Base-by-base conservation (phyloP, 1,284 basidiomycete genomes). In the Ceratobasidium sp. region DNA sequence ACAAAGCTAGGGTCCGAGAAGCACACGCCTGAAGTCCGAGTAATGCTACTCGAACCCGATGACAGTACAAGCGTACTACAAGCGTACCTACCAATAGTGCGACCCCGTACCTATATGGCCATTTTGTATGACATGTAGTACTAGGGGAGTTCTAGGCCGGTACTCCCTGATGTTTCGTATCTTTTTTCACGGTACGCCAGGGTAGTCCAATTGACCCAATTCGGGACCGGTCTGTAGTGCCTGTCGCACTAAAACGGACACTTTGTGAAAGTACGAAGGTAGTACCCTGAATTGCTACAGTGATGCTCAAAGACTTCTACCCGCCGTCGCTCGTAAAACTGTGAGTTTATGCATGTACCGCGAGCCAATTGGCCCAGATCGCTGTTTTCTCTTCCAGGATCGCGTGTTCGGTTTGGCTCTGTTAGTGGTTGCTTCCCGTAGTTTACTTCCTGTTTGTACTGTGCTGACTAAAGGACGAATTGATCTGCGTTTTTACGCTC, bases 251-350 rank as follows among this genome's bases (percentile, higher is more conserved):
- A 43, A 9, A 43, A 16, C 41, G 16, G 11, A 19, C 7, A 48
- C 46, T 48, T 19, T 48, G 6, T 19, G 16, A 19, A 19, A 48
- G 46, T 48, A 19, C 46, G 19, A 48, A 19, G 46, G 46, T 48
- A 48, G 46, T 48, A 19, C 46, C 46, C 46, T 48, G 46, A 48
- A 48, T 48, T 48, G 46, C 46, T 48, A 48, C 46, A 48, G 46
- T 48, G 46, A 43, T n/a, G n/a, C n/a, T n/a, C n/a, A n/a, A n/a
- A n/a, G n/a, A n/a, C n/a, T n/a, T n/a, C n/a, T n/a, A n/a, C n/a
- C n/a, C n/a, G n/a, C n/a, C n/a, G n/a, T n/a, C n/a, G n/a, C n/a
- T n/a, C n/a, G n/a, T n/a, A n/a, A n/a, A n/a, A n/a, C n/a, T n/a
- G n/a, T n/a, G n/a, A n/a, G n/a, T n/a, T n/a, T n/a, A n/a, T n/a